Percentiles rank a stretch among this genome's conserved stretches.
Conservation (phyloP, 306 rosid species). For the Lathyrus sativus region DNA sequence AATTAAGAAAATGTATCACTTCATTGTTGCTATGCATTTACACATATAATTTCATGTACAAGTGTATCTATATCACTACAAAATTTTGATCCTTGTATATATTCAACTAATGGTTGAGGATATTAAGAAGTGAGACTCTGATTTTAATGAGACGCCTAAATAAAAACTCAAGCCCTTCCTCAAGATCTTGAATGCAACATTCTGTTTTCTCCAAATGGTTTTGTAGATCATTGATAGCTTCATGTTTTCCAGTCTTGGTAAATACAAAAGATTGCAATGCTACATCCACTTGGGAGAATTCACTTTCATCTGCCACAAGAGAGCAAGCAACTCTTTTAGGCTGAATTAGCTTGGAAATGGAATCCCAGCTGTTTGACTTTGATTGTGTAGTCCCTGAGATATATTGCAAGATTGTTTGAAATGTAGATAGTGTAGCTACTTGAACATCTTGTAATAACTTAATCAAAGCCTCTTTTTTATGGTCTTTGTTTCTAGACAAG, state of each 20-base stretch:
- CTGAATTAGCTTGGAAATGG: constrained; percentile 36
- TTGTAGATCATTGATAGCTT: constrained; percentile 24
- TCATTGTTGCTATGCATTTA: constrained; percentile 17
- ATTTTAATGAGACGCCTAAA: constrained; percentile 44
- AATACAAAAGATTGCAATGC: constrained; percentile 29
- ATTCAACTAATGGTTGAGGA: constrained; percentile 35
- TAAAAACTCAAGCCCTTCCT: constrained; percentile 41
- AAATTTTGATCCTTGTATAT: constrained; percentile 11
- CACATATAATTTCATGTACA: constrained; percentile 35
- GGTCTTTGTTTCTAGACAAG: constrained; percentile 19
- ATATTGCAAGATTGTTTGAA: constrained; percentile 16
- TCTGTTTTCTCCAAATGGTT: constrained; percentile 39
- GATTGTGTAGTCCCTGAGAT: constrained; percentile 41
- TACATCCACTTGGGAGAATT: constrained; percentile 34
- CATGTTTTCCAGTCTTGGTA: constrained; percentile 23
- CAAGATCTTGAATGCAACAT: constrained; percentile 38
- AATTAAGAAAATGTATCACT: not conserved
- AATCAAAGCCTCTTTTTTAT: constrained; percentile 2
- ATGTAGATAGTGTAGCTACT: constrained; percentile 25
- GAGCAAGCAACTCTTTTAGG: constrained; percentile 31
- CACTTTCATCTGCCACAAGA: constrained; percentile 19
- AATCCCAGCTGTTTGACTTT: constrained; percentile 26
- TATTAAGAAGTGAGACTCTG: constrained; percentile 42
- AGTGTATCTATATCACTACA: constrained; percentile 20
- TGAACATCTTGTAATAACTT: constrained; percentile 28